These are phyloP conservation scores for Blastobotrys parvus DNA, from an alignment of 805 yeast species.

Conservation along the genomic window DNA sequence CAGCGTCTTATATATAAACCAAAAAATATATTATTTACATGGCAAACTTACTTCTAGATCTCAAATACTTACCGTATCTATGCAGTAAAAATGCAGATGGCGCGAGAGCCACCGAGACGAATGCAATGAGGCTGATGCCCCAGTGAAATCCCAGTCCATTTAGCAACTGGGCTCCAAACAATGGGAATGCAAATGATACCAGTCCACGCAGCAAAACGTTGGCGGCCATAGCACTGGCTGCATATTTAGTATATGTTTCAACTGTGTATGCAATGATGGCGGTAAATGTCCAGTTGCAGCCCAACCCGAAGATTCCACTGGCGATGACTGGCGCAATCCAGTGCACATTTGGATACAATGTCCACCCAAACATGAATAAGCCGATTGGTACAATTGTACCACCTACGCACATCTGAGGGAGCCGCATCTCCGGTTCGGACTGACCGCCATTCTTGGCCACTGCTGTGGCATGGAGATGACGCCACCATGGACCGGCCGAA, in stretches of 20 bases:
- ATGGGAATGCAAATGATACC: conserved; percentile 72
- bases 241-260: conserved; percentile 36
- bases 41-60: conserved; percentile 41
- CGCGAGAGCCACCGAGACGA: conserved; percentile 39
- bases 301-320: conserved; percentile 40
- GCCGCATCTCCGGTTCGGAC: conserved; percentile 41
- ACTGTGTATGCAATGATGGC: conserved; percentile 23
- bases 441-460: conserved; percentile 36
- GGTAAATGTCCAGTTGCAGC: conserved; percentile 37
- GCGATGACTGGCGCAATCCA: conserved; percentile 54
- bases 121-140: conserved; percentile 58
- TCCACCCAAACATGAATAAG: conserved; percentile 46
- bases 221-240: conserved; percentile 87
- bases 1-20: too few relatives aligned
- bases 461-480: conserved; percentile 27
- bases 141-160: conserved; percentile 60
- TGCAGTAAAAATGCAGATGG: conserved; percentile 64
- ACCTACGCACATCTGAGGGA: conserved; percentile 47
- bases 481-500: conserved; percentile 13
- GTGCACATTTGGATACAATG: conserved; percentile 35
- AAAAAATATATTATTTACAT: too few relatives aligned
- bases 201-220: conserved; percentile 72
- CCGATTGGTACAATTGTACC: conserved; percentile 39
- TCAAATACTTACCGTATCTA: conserved; percentile 47
- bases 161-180: conserved; percentile 82